Conservation (phyloP, 2,329 filamentous ascomycete genomes). For the Epichloe coenophiala region DNA sequence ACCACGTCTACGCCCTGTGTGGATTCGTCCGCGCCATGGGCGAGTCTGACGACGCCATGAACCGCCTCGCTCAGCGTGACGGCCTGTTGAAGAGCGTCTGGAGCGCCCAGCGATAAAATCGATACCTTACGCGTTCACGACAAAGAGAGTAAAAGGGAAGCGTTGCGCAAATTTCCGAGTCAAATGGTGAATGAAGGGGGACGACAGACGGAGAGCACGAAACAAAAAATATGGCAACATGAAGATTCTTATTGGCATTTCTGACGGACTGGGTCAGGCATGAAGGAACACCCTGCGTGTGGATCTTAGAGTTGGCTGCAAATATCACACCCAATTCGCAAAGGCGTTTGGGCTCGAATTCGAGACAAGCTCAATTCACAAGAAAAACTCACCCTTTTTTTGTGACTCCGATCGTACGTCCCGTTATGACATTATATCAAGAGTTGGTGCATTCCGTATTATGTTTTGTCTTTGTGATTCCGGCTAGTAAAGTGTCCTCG, state of each 20-base stretch:
- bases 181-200: neutral
- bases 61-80: constrained; percentile 90
- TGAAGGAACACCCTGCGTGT: constrained; percentile 12
- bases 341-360: constrained; percentile 33
- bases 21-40: constrained; percentile 97
- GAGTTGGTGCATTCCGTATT: constrained; percentile 3
- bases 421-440: constrained; percentile 7
- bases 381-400: constrained; percentile 8
- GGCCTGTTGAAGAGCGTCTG: constrained; percentile 96
- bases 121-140: constrained; percentile 8
- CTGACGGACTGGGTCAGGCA: constrained; percentile 21
- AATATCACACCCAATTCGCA: constrained; percentile 28
- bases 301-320: constrained; percentile 30
- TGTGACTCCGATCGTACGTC: neutral
- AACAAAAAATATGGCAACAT: constrained; percentile 1
- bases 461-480: constrained; percentile 7
- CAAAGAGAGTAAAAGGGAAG: constrained; percentile 4
- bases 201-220: neutral
- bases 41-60: constrained; percentile 92
- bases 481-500: constrained; percentile 46
- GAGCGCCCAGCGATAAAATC: constrained; percentile 57
- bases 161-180: constrained; percentile 7
- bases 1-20: constrained; percentile 93
- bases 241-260: constrained; percentile 7
- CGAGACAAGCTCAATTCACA: constrained; percentile 20